These are phyloP conservation scores for Sedum album DNA, from an alignment of 164 flowering plant genomes.

Conservation along the genomic window DNA sequence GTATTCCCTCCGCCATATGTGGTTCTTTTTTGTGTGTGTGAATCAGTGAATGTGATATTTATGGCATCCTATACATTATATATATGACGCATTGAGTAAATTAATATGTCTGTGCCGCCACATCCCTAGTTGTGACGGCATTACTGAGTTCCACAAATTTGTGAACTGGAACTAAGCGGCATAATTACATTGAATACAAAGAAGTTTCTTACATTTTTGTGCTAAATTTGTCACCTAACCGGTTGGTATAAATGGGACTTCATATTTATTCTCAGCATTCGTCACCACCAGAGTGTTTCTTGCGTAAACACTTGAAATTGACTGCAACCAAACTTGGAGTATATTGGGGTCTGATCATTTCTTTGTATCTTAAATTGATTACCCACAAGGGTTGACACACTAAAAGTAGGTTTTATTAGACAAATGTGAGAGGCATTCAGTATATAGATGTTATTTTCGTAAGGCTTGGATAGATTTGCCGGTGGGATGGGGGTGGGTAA, in stretches of 20 bases:
- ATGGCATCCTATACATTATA: background rate
- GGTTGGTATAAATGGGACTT: background rate
- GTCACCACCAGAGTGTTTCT: background rate
- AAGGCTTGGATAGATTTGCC: background rate
- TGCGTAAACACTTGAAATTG: background rate
- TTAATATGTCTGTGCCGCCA: background rate
- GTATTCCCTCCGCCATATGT: background rate
- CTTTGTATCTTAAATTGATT: too few species aligned
- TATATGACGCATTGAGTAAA: background rate
- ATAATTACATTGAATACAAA: background rate
- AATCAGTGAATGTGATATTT: background rate
- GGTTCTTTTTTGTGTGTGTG: background rate
- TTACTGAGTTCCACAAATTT: slow-evolving; percentile 1
- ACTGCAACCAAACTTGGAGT: background rate
- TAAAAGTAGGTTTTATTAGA: too few species aligned
- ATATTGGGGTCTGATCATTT: background rate
- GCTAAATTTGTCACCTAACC: background rate
- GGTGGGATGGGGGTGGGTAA: slow-evolving; percentile 3
- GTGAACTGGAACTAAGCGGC: background rate
- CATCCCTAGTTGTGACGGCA: background rate
- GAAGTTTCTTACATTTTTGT: background rate
- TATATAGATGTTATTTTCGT: background rate
- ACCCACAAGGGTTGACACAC: background rate
- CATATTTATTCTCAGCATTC: background rate
- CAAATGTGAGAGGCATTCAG: too few species aligned